These are phyloP conservation scores for Harringtonia aguacate DNA, from an alignment of 2,329 filamentous ascomycete genomes.

Conservation along the genomic window DNA sequence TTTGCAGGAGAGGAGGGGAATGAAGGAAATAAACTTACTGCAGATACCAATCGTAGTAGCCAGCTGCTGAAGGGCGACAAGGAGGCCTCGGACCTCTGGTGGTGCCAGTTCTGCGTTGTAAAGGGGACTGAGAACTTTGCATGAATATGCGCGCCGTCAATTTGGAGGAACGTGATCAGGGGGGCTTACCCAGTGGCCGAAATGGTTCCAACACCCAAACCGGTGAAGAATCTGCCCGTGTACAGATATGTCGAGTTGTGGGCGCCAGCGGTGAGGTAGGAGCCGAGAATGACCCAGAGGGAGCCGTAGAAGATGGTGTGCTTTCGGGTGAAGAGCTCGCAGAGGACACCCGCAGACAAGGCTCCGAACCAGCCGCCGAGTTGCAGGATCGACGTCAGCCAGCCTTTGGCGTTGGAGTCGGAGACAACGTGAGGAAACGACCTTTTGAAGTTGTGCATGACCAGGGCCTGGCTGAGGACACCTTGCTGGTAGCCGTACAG, in stretches of 20 bases:
- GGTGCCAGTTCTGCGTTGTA: not conserved
- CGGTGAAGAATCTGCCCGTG: slow-evolving; percentile 10
- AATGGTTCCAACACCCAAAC: not conserved
- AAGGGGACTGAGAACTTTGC: not conserved
- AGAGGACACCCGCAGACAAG: not conserved
- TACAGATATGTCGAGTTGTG: not conserved
- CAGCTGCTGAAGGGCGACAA: not conserved
- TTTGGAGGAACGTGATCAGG: no score
- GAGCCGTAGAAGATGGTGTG: not conserved
- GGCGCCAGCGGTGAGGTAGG: not conserved
- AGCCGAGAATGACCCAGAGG: not conserved
- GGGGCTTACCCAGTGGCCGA: no score
- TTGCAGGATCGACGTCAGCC: not conserved
- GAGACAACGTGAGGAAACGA: not conserved
- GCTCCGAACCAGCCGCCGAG: not conserved
- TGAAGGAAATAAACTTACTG: no score
- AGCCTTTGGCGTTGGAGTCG: not conserved
- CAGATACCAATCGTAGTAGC: no score
- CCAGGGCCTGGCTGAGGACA: not conserved
- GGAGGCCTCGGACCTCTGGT: not conserved
- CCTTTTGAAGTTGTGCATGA: not conserved
- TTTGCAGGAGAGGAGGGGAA: no score
- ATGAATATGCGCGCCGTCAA: no score
- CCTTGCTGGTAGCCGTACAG: slow-evolving; percentile 1
- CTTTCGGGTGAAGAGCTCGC: not conserved